phyloP scores from a whole-genome alignment of 129 eudicot species.

The Artemisia annua region DNA sequence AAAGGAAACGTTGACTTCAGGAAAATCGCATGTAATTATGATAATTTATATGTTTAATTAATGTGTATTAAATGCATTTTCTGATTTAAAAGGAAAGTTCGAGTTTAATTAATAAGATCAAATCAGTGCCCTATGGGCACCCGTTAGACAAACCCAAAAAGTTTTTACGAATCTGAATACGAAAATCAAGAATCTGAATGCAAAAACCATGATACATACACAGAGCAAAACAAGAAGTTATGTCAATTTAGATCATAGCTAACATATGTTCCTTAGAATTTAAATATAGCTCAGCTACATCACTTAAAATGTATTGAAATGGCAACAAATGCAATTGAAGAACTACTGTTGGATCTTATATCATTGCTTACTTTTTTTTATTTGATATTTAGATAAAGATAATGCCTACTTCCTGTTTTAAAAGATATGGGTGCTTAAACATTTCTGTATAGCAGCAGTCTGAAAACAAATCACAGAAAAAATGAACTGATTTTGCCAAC shows the following conservation, averaged over 20 bases:
- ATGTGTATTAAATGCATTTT: too few species aligned
- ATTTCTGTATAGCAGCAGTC: not conserved
- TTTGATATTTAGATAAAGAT: not conserved
- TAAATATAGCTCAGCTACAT: not conserved
- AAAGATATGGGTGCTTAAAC: not conserved
- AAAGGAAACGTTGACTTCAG: too few species aligned
- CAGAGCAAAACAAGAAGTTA: not conserved
- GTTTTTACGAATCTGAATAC: too few species aligned
- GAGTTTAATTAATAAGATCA: too few species aligned
- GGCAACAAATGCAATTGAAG: conserved; percentile 10
- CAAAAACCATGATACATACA: not conserved
- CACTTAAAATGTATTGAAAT: not conserved
- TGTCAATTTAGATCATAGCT: not conserved
- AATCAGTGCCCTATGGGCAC: too few species aligned
- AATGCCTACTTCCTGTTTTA: conserved; percentile 6
- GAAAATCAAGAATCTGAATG: not conserved
- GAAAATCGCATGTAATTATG: too few species aligned
- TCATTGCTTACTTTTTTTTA: not conserved
- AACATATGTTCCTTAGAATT: not conserved
- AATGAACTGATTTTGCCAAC: too few species aligned
- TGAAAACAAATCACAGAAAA: too few species aligned
- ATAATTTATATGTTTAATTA: too few species aligned
- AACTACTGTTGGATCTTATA: not conserved
- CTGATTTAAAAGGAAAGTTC: too few species aligned
- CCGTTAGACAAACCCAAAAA: too few species aligned